Base-by-base conservation (phyloP, 345 rosid genomes). In the Salix udensis region DNA sequence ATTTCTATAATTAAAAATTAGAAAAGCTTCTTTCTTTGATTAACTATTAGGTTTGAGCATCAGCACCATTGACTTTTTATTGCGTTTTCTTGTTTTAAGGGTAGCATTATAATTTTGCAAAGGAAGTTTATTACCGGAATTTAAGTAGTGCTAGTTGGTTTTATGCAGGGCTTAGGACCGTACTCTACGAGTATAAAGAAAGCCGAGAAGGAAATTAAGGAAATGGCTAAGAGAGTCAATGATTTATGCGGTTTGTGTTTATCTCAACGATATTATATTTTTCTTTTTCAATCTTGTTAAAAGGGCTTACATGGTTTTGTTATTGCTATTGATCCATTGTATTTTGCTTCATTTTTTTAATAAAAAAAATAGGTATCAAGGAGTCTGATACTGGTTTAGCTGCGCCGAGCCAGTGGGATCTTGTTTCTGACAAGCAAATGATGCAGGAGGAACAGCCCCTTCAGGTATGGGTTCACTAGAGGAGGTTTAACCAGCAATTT, bases 391-490 rank as follows among this genome's bases (percentile, higher is more conserved):
- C 98, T 53, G 98, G 98, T 8, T 82, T 95, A 77, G 98, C 98
- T 77, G 91, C 97, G 64, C 99, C 99, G 6, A 93, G 98, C 76
- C 99, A 96, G 52, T 96, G 99, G 99, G 99, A 96, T 89, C 99
- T 96, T 74, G 99, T 96, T n/a, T 96, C 99, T 2, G 99, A 96
- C 75, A 96, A 96, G 74, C 97, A 93, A 76, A 96, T 96, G 99
- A 96, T 96, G 99, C 99, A 96, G 79, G 99, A 96, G 80, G 99
- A 96, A 83, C 99, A 96, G 73, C 99, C 98, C 7, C 96, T 96
- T 72, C 99, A 96, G 89, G 86, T 82, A 18, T 11, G 19, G 28
- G 18, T 12, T 66, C 4, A 6, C 36, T 36, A 16, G 42, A 55
- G 2, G 65, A 73, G 52, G 34, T 40, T 14, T 40, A 40, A 14